These are phyloP conservation scores for Fusarium nodosum DNA, from an alignment of 2,329 filamentous ascomycete genomes.

Conservation along the genomic window DNA sequence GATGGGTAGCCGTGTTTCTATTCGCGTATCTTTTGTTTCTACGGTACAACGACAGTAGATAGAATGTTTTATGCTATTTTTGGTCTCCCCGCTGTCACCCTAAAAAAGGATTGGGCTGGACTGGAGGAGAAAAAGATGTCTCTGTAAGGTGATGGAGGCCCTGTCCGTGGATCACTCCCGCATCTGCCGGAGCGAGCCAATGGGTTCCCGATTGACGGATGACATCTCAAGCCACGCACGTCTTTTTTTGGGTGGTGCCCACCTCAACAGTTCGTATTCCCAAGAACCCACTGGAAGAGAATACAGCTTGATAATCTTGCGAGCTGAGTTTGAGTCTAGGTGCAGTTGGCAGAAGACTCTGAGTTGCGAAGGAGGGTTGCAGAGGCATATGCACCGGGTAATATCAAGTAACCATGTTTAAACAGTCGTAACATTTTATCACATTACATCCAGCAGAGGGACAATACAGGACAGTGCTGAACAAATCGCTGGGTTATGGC, in stretches of 20 bases:
- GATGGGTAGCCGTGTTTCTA: constrained; percentile 30
- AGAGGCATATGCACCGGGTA: background rate
- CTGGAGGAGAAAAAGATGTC: background rate
- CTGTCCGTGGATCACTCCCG: constrained; percentile 34
- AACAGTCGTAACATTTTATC: background rate
- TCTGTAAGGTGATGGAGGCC: constrained; percentile 26
- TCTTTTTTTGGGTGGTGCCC: constrained; percentile 37
- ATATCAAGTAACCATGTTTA: background rate
- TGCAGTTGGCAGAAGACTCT: background rate
- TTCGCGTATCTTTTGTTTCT: constrained; percentile 28
- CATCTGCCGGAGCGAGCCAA: constrained; percentile 33
- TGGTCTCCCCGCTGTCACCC: constrained; percentile 14
- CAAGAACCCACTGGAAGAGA: constrained; percentile 27
- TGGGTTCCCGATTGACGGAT: constrained; percentile 33
- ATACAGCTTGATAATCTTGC: constrained; percentile 20
- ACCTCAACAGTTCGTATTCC: constrained; percentile 50
- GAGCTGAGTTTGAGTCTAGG: constrained; percentile 28
- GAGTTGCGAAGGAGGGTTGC: background rate
- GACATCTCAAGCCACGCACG: constrained; percentile 41
- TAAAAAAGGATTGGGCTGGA: constrained; percentile 9
- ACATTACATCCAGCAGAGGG: too few species aligned
- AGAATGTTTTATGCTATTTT: constrained; percentile 31
- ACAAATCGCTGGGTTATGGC: constrained; percentile 17
- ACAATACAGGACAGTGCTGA: background rate
- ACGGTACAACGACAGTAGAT: background rate